Evolutionary conservation across 306 rosid genomes (phyloP).

Genomic region (Lagenaria siceraria): DNA sequence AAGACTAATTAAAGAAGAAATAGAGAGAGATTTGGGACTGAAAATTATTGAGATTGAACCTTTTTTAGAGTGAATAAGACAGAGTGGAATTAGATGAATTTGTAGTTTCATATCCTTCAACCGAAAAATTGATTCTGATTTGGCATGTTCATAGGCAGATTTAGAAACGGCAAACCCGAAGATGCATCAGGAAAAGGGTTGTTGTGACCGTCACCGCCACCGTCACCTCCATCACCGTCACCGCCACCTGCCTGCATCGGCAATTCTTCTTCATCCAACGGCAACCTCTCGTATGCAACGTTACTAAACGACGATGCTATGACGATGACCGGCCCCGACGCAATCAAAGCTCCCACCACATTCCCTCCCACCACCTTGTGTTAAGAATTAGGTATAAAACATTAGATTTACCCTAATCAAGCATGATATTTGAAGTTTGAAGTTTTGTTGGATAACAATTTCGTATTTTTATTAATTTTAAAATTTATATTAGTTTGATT

Average conservation of each 20-base stretch:
- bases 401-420: neutral
- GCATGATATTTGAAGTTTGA: too few relatives aligned
- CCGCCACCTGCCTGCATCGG: neutral
- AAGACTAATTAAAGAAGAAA: neutral
- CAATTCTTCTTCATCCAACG: constrained; percentile 10
- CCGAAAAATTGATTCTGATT: constrained; percentile 11
- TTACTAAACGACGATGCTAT: constrained; percentile 13
- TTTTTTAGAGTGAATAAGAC: neutral
- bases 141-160: constrained; percentile 6
- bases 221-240: neutral
- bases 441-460: too few relatives aligned
- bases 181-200: constrained; percentile 1
- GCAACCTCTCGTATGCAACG: constrained; percentile 14
- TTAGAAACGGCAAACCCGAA: constrained; percentile 3
- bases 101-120: neutral
- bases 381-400: neutral
- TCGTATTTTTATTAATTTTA: too few relatives aligned
- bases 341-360: constrained; percentile 17
- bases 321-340: constrained; percentile 9
- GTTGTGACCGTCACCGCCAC: neutral
- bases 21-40: neutral
- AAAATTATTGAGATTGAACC: neutral
- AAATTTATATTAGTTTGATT: too few relatives aligned
- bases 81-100: neutral
- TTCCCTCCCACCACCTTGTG: constrained; percentile 9